Evolutionary conservation across 202 grass and related monocot genomes (phyloP).

Genomic region (Hordeum pubiflorum): DNA sequence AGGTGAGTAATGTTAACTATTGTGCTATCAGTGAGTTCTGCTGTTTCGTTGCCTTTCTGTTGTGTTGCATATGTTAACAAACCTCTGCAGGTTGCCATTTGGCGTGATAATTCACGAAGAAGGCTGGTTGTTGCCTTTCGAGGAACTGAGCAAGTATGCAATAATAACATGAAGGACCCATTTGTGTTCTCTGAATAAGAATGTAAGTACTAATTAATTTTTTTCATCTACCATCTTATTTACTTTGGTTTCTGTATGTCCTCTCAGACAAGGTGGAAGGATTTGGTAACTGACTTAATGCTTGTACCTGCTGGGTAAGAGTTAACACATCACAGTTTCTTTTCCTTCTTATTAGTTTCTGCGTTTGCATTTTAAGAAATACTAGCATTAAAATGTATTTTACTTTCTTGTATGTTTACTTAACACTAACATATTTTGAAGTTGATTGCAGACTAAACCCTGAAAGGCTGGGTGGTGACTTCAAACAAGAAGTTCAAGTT

Average conservation of each 20-base stretch:
- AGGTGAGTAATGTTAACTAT: constrained; percentile 28
- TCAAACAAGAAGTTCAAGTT: constrained; percentile 93
- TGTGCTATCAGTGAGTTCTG: constrained; percentile 11
- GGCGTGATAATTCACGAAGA: constrained; percentile 79
- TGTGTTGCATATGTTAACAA: constrained; percentile 18
- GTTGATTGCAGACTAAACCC: constrained; percentile 69
- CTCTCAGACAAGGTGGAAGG: constrained; percentile 84
- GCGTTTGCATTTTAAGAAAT: constrained; percentile 4
- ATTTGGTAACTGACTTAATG: constrained; percentile 88
- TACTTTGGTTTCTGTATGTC: constrained; percentile 12
- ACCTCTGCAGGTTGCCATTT: constrained; percentile 64
- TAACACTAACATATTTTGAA: constrained; percentile 25
- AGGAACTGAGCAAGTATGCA: constrained; percentile 92
- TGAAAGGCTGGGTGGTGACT: constrained; percentile 76
- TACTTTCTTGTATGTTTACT: constrained; percentile 4
- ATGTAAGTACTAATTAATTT: constrained; percentile 15
- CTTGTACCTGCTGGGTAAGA: constrained; percentile 74
- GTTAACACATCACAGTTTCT: neutral
- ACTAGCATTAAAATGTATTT: neutral
- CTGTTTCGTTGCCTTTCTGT: neutral
- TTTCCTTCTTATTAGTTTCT: neutral
- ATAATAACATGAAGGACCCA: constrained; percentile 27
- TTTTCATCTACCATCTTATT: neutral
- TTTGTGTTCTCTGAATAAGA: constrained; percentile 1
- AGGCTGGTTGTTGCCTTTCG: constrained; percentile 78